Evolutionary conservation across 805 yeast genomes (phyloP).

Genomic region (Wickerhamomyces kurtzmanii): DNA sequence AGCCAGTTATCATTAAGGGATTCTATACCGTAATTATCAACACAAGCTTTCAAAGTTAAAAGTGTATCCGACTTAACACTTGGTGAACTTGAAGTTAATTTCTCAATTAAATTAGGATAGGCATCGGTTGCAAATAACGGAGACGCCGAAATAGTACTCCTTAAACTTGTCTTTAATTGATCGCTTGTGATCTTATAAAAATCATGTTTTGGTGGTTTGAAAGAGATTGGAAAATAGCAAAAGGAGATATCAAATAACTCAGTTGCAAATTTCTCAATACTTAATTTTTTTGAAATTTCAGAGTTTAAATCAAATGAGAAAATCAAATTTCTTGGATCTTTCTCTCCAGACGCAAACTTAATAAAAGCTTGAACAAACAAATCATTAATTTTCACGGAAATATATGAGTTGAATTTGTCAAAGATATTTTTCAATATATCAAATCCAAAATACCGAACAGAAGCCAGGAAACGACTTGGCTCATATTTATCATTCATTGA

Average conservation of each 20-base stretch:
- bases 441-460: slow-evolving; percentile 53
- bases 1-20: slow-evolving; percentile 54
- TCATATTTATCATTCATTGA: slow-evolving; percentile 32
- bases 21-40: slow-evolving; percentile 37
- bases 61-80: slow-evolving; percentile 68
- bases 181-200: slow-evolving; percentile 74
- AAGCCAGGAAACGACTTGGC: slow-evolving; percentile 50
- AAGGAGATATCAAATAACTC: slow-evolving; percentile 82
- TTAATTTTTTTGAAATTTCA: slow-evolving; percentile 29
- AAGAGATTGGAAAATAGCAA: slow-evolving; percentile 95
- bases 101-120: slow-evolving; percentile 70
- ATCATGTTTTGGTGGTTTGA: slow-evolving; percentile 80
- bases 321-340: slow-evolving; percentile 85
- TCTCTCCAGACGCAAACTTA: slow-evolving; percentile 75
- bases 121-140: slow-evolving; percentile 60
- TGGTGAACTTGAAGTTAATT: slow-evolving; percentile 67
- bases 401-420: slow-evolving; percentile 11
- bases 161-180: slow-evolving; percentile 54
- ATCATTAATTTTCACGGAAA: slow-evolving; percentile 20
- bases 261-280: slow-evolving; percentile 35
- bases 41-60: slow-evolving; percentile 46
- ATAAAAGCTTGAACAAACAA: slow-evolving; percentile 47
- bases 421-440: slow-evolving; percentile 30
- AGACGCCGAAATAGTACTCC: slow-evolving; percentile 54
- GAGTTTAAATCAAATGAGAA: slow-evolving; percentile 52